Conservation (phyloP, 495 filamentous ascomycete species). For the Aspergillus conjunctus region DNA sequence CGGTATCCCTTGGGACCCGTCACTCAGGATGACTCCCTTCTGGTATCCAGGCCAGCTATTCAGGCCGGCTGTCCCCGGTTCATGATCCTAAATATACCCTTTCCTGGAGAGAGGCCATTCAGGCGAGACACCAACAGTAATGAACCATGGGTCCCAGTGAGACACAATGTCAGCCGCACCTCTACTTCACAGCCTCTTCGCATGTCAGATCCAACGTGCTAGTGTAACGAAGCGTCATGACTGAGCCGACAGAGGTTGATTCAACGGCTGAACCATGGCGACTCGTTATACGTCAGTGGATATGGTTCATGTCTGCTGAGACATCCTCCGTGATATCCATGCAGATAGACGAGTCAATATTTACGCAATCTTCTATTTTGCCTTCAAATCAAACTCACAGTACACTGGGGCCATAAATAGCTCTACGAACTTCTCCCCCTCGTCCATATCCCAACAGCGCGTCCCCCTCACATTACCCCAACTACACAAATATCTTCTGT, state of each 20-base stretch:
- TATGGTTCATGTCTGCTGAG: background rate
- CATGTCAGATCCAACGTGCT: background rate
- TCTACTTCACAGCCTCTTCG: background rate
- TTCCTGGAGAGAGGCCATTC: background rate
- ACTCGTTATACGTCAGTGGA: background rate
- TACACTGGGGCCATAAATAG: background rate
- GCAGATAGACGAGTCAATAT: background rate
- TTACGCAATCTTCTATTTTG: background rate
- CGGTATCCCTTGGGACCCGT: background rate
- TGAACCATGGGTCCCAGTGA: background rate
- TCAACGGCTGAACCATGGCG: background rate
- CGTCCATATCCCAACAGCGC: background rate
- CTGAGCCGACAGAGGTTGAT: background rate
- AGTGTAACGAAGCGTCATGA: background rate
- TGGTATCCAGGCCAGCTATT: background rate
- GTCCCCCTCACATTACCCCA: no score
- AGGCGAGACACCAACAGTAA: background rate
- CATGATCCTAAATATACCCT: background rate
- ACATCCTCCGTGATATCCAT: background rate
- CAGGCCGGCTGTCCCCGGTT: background rate
- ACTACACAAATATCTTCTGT: no score
- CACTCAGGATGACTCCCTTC: background rate
- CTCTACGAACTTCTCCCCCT: background rate
- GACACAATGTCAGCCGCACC: background rate
- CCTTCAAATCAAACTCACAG: background rate